A percentile compares a stretch with the other conserved stretches of the same genome.
Conservation (phyloP, 257 asterid species). For the Salvia hispanica region DNA sequence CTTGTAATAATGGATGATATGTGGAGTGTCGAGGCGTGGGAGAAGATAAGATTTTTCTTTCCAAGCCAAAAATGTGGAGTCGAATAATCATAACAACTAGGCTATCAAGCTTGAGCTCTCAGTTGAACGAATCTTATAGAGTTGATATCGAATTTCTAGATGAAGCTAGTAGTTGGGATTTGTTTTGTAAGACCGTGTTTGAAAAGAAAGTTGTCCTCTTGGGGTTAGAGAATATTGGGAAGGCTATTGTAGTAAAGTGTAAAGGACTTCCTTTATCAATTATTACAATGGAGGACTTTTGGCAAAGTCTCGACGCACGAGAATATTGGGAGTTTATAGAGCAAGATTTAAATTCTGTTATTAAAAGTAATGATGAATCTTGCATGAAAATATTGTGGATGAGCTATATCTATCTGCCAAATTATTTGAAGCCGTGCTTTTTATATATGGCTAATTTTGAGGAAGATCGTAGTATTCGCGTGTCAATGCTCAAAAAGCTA, state of each 20-base stretch:
- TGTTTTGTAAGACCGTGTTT: not conserved
- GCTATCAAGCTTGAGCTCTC: not conserved
- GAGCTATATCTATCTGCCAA: not conserved
- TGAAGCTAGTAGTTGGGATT: no score
- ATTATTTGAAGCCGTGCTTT: not conserved
- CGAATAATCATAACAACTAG: not conserved
- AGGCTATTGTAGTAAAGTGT: not conserved
- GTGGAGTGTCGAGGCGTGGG: not conserved
- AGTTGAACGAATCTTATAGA: not conserved
- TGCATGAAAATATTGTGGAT: not conserved
- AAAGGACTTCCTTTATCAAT: not conserved
- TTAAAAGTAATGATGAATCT: not conserved
- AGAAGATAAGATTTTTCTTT: not conserved
- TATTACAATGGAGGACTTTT: not conserved
- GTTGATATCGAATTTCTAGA: no score
- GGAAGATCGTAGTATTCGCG: no score
- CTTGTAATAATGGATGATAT: not conserved
- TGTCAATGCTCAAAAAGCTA: no score
- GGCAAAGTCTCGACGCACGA: not conserved
- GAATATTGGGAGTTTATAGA: not conserved
- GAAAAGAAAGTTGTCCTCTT: not conserved
- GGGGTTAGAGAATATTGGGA: not conserved
- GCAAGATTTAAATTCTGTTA: not conserved
- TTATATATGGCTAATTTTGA: no score
- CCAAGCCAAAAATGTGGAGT: not conserved